Evolutionary conservation across 768 basidiomycete genomes (phyloP), one percentile per base, ranked within the genome.

Genomic region (Phaffia australis): DNA sequence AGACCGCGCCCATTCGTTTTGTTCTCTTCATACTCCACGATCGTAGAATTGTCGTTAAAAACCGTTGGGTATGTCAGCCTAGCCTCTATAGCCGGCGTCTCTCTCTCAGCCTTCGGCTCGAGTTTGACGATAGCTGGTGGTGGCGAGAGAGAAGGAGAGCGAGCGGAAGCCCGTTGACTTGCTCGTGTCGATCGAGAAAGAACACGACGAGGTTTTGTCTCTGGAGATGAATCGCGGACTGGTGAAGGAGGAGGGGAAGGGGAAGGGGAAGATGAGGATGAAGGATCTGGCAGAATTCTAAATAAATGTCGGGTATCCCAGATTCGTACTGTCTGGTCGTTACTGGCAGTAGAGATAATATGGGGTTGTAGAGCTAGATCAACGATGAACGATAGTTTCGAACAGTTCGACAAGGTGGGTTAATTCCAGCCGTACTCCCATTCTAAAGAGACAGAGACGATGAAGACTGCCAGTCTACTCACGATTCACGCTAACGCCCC

Each of bases 401-500:
- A n/a, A n/a, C n/a, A n/a, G n/a, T n/a, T n/a, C n/a, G n/a, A n/a
- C n/a, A n/a, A n/a, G n/a, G n/a, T n/a, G n/a, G n/a, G n/a, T n/a
- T n/a, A n/a, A n/a, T n/a, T n/a, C n/a, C n/a, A n/a, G n/a, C n/a
- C n/a, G n/a, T n/a, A n/a, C n/a, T n/a, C n/a, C n/a, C n/a, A n/a
- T n/a, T 51, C 23, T 51, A 16, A 16, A 16, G 50, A 51, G 50
- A 51, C 23, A 23, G 23, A 51, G 50, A 14, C 21, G 21, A 30
- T 52, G 16, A 14, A 62, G 60, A 49, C 11, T 47, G 16, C 3
- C 18, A 0, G 14, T 15, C 25, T 2, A 35, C 72, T 66, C 56
- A 76, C 74, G 72, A 69, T 75, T 76, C 8, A 75, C 68, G 67
- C 75, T 69, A 11, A 79, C 70, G 21, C 78, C 79, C 65, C 77